These are phyloP conservation scores for Aspergillus avenaceus DNA, from an alignment of 495 filamentous ascomycete species.

Conservation along the genomic window DNA sequence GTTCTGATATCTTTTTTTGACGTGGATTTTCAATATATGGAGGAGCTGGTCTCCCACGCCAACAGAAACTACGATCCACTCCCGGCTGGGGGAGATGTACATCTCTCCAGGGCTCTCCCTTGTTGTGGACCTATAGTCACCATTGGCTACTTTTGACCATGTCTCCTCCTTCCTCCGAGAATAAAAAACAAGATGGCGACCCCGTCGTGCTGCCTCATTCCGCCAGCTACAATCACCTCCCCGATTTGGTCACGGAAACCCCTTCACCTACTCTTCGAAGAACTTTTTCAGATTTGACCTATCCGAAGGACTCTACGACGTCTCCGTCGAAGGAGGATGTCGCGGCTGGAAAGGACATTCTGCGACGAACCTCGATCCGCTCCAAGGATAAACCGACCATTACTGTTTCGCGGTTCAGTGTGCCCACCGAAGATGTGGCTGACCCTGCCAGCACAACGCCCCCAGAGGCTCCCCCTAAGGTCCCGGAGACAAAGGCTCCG, in stretches of 20 bases:
- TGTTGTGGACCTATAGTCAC: constrained; percentile 10
- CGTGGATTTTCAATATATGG: constrained; percentile 27
- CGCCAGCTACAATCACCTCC: constrained; percentile 43
- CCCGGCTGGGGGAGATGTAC: constrained; percentile 29
- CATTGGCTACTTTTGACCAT: constrained; percentile 24
- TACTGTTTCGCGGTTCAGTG: constrained; percentile 34
- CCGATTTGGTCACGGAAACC: constrained; percentile 23
- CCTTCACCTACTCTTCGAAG: constrained; percentile 31
- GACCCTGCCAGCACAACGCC: constrained; percentile 15
- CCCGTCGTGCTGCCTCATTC: constrained; percentile 29
- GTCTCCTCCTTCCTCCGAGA: constrained; percentile 29
- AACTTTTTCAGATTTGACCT: constrained; percentile 41
- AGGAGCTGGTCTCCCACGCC: constrained; percentile 41
- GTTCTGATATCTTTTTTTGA: constrained; percentile 19
- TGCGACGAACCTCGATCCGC: constrained; percentile 40
- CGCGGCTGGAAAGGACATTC: constrained; percentile 42
- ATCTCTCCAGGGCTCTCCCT: constrained; percentile 12
- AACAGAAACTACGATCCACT: constrained; percentile 18
- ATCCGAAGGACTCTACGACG: constrained; percentile 27
- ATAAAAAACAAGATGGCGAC: constrained; percentile 23
- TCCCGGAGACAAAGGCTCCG: constrained; percentile 32
- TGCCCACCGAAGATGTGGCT: constrained; percentile 36
- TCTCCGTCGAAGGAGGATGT: constrained; percentile 43
- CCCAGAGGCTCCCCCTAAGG: constrained; percentile 6
- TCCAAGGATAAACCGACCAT: constrained; percentile 33